phyloP scores from a whole-genome alignment of 768 basidiomycete genomes.

The Hydnum rufescens region DNA sequence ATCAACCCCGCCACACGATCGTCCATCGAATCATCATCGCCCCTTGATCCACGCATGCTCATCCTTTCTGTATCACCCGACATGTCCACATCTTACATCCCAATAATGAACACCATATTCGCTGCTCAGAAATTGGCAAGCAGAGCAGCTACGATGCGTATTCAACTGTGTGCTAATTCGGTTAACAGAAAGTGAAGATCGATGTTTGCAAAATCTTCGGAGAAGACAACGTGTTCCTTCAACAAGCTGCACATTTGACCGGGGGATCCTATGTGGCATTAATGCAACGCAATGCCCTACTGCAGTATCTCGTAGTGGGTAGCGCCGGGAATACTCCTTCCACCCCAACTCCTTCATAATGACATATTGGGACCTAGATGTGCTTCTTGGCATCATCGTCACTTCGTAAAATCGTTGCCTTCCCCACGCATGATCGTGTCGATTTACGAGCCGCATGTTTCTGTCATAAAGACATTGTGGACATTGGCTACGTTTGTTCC shows the following conservation, averaged over 20 bases:
- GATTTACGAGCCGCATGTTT: constrained; percentile 98
- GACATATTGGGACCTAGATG: constrained; percentile 34
- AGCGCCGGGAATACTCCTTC: background rate
- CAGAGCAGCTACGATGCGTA: constrained; percentile 8
- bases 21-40: constrained; percentile 14
- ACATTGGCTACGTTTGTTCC: constrained; percentile 96
- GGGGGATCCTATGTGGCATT: constrained; percentile 84
- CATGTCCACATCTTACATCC: constrained; percentile 78
- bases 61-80: constrained; percentile 87
- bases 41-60: constrained; percentile 33
- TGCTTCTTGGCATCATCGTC: constrained; percentile 52
- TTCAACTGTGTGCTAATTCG: background rate
- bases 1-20: constrained; percentile 19
- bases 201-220: constrained; percentile 88
- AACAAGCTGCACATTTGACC: constrained; percentile 91
- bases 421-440: constrained; percentile 85
- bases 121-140: constrained; percentile 90
- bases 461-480: constrained; percentile 93
- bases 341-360: background rate
- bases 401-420: constrained; percentile 55
- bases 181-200: constrained; percentile 72
- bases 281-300: constrained; percentile 57
- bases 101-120: constrained; percentile 98
- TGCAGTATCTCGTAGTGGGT: constrained; percentile 75
- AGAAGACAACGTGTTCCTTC: constrained; percentile 82